Percentiles rank a stretch among this genome's conserved stretches.
These are phyloP conservation scores for Erigeron canadensis DNA, from an alignment of 129 eudicot genomes.

Conservation along the genomic window DNA sequence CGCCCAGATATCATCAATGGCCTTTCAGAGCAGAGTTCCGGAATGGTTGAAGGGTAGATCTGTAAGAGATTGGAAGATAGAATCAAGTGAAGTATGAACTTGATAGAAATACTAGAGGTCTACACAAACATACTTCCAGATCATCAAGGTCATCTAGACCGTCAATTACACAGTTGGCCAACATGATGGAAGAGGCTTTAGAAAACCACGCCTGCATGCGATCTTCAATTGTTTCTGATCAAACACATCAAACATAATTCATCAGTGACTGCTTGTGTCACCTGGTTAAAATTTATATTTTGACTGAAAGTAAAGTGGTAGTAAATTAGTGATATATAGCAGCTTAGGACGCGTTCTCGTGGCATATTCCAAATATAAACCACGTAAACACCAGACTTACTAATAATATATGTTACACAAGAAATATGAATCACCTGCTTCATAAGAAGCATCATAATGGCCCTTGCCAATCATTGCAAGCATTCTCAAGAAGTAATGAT, in stretches of 20 bases:
- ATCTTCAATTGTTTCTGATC: conserved; percentile 64
- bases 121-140: conserved; percentile 55
- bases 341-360: background rate
- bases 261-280: conserved; percentile 12
- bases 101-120: background rate
- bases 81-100: background rate
- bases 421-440: conserved; percentile 43
- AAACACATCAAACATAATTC: conserved; percentile 5
- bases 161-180: conserved; percentile 62
- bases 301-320: background rate
- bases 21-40: conserved; percentile 69
- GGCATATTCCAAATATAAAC: background rate
- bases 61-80: conserved; percentile 21
- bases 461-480: conserved; percentile 76
- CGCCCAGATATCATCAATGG: conserved; percentile 72
- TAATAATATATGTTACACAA: background rate
- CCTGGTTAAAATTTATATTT: too few species aligned
- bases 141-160: conserved; percentile 55
- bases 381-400: too few species aligned
- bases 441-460: conserved; percentile 64
- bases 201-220: conserved; percentile 53
- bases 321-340: background rate
- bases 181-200: conserved; percentile 58
- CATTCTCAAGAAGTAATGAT: conserved; percentile 79
- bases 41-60: conserved; percentile 73